phyloP scores from a whole-genome alignment of 169 alveolate species.

The Plasmodium fragile region DNA sequence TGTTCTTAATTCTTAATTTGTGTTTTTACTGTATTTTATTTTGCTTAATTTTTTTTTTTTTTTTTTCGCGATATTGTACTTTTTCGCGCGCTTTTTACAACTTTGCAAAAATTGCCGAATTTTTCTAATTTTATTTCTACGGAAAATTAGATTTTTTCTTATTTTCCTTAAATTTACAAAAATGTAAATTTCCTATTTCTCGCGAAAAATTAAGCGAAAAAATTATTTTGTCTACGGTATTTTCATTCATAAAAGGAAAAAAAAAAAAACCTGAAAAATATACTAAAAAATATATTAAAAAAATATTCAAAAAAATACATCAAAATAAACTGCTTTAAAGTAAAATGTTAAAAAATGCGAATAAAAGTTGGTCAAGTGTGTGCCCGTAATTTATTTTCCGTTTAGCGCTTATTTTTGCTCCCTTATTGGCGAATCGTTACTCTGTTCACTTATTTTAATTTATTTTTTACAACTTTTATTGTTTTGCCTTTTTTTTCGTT shows the following conservation, averaged over 20 bases:
- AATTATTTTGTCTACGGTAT: conserved; percentile 13
- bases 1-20: conserved; percentile 1
- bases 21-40: neutral
- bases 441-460: neutral
- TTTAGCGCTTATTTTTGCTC: neutral
- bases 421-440: neutral
- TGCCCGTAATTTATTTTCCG: neutral
- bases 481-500: neutral
- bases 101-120: neutral
- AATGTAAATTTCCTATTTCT: conserved; percentile 31
- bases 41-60: neutral
- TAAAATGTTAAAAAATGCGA: neutral
- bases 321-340: neutral
- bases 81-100: neutral
- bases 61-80: neutral
- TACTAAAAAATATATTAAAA: neutral
- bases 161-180: neutral
- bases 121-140: conserved; percentile 6
- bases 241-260: conserved; percentile 2
- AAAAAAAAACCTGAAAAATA: neutral
- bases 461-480: neutral
- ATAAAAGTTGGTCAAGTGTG: neutral
- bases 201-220: neutral
- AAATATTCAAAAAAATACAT: neutral
- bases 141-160: conserved; percentile 8